Evolutionary conservation across 2,329 filamentous ascomycete species (phyloP).

Genomic region (Samsoniella hepiali): DNA sequence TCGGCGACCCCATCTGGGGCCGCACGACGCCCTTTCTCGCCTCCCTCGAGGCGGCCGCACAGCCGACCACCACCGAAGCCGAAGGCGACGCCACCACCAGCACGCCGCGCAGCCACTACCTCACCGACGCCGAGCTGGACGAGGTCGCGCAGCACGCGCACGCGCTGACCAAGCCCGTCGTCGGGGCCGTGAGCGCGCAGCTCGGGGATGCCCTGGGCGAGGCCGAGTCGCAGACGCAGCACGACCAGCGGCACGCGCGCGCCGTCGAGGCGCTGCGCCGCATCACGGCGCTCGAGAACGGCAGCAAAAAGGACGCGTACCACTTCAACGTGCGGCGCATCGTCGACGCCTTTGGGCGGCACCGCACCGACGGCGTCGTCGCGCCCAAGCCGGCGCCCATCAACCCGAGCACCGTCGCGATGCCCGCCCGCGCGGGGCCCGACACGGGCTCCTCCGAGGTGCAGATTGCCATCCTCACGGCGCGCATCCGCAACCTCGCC

Average conservation of each 20-base stretch:
- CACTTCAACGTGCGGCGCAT: conserved; percentile 82
- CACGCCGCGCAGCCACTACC: conserved; percentile 69
- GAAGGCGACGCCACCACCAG: background rate
- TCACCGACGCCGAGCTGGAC: conserved; percentile 65
- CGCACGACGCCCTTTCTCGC: conserved; percentile 76
- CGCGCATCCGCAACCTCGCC: conserved; percentile 83
- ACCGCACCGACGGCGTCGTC: conserved; percentile 75
- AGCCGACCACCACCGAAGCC: conserved; percentile 34
- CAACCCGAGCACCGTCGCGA: conserved; percentile 37
- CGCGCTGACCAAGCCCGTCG: conserved; percentile 59
- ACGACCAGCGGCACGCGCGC: conserved; percentile 58
- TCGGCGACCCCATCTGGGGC: conserved; percentile 79
- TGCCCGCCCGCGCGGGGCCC: conserved; percentile 66
- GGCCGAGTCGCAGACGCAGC: conserved; percentile 37
- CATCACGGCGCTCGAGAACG: conserved; percentile 75
- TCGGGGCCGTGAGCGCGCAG: conserved; percentile 34
- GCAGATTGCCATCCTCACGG: conserved; percentile 92
- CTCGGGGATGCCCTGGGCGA: conserved; percentile 40
- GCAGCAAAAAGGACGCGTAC: conserved; percentile 72
- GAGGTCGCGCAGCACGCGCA: conserved; percentile 65
- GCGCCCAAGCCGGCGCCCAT: conserved; percentile 56
- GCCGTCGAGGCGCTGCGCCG: conserved; percentile 74
- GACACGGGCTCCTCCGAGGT: conserved; percentile 96
- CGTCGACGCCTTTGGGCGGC: conserved; percentile 83
- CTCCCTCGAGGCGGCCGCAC: conserved; percentile 68